Base-by-base conservation (phyloP, 2,329 filamentous ascomycete genomes). In the Aspergillus sp. region DNA sequence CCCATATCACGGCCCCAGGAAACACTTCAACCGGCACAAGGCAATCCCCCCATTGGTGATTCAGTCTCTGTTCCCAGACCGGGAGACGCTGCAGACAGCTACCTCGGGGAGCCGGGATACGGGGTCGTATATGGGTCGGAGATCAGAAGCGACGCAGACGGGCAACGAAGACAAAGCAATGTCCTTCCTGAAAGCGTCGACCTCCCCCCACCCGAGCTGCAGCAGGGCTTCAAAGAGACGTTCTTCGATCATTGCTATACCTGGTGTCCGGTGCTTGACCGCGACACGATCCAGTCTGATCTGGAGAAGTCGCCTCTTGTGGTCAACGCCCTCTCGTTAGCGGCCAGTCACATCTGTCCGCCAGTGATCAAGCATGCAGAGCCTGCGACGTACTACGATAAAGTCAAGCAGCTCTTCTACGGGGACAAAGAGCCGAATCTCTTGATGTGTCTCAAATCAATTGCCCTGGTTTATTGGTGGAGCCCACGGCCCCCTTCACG, bases 391-490 rank as follows among this genome's bases (percentile, higher is more conserved):
- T 76, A 76, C 41, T 77, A 77, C 51, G 61, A 72, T n/a, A 66
- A 65, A 40, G 74, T 73, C 5, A 61, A 66, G 8, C 63, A 57
- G n/a, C 63, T 74, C 2, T 76, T 77, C 47, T 75, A 77, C 49
- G 60, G 68, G 11, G 73, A 75, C 41, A 65, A 72, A 20, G 74
- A 77, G 43, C 56, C 65, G 0, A 69, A 76, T 50, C 64, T 66
- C 0, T 56, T 76, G 19, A 67, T 63, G 0, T 66, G 65, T 0
- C 49, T 77, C 0, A 71, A 71, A 48, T 68, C 73, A 0, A 59
- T 76, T 0, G 60, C 70, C 1, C 51, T 77, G 2, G 74, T 76
- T 35, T 77, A 76, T 60, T 77, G 75, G 75, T 77, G 73, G 74
- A 71, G 72, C 3, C 71, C 75, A 6, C 62, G 68, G 0, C 32